Conservation (phyloP, 257 asterid genomes). For the Nicotiana otophora region DNA sequence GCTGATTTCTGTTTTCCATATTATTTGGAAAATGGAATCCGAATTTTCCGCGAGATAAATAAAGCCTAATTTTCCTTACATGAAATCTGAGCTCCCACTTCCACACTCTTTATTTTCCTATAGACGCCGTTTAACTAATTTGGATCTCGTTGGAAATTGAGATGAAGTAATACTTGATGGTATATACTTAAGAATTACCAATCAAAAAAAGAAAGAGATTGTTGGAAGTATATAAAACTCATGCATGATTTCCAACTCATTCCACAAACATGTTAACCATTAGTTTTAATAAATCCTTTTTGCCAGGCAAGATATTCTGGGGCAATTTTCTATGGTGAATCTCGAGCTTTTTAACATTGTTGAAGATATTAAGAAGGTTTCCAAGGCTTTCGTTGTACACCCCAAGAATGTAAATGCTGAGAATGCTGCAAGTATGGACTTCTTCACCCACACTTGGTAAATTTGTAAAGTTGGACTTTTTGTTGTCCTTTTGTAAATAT, state of each 20-base stretch:
- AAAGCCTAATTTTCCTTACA: neutral
- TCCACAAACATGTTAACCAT: neutral
- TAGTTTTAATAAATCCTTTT: neutral
- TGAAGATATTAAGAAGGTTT: conserved; percentile 86
- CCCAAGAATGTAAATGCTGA: conserved; percentile 95
- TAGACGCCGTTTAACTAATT: neutral
- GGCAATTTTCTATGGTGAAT: conserved; percentile 97
- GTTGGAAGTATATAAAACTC: neutral
- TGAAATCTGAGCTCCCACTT: neutral
- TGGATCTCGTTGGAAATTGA: neutral
- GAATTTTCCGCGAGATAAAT: neutral
- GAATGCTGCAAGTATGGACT: conserved; percentile 68
- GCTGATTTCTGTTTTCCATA: neutral
- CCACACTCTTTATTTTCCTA: neutral
- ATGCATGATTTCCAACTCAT: neutral
- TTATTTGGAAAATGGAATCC: neutral
- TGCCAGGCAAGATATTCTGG: conserved; percentile 77
- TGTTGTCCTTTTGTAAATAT: neutral
- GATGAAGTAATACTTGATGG: neutral
- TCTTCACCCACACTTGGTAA: conserved; percentile 1
- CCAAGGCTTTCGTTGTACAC: conserved; percentile 93
- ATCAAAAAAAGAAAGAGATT: neutral
- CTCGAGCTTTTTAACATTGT: conserved; percentile 90
- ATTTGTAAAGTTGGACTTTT: neutral
- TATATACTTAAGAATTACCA: neutral